A percentile compares a stretch with the other conserved stretches of the same genome.
Evolutionary conservation across 1,284 basidiomycete genomes (phyloP).

Genomic region (Fistulinella cinereoalba): DNA sequence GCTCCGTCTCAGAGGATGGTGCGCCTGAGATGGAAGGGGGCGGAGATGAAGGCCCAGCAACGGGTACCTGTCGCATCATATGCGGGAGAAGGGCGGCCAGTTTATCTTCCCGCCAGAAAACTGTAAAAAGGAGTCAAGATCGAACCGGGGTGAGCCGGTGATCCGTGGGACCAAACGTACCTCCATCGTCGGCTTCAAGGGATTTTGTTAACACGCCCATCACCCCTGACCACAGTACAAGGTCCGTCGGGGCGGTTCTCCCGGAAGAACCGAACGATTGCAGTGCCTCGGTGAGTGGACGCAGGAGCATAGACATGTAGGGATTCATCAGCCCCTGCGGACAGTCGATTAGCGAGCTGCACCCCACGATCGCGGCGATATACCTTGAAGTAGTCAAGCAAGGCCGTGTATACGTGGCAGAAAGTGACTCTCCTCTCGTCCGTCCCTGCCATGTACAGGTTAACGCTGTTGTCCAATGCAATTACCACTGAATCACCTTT

Average conservation of each 20-base stretch:
- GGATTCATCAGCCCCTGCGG: constrained; percentile 82
- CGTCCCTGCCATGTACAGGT: constrained; percentile 27
- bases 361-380: constrained; percentile 9
- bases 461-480: background rate
- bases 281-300: constrained; percentile 67
- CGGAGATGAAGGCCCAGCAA: constrained; percentile 7
- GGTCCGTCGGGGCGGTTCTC: constrained; percentile 25
- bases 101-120: constrained; percentile 86
- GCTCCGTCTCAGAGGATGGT: constrained; percentile 3
- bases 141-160: background rate
- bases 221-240: constrained; percentile 62
- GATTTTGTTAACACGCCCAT: constrained; percentile 68
- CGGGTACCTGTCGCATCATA: constrained; percentile 25
- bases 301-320: constrained; percentile 78
- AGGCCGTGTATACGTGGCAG: constrained; percentile 65
- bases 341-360: constrained; percentile 1
- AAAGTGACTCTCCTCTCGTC: constrained; percentile 62
- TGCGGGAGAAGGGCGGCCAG: constrained; percentile 44
- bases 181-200: constrained; percentile 77
- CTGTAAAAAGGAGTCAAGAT: constrained; percentile 37
- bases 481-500: too few species aligned
- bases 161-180: constrained; percentile 42
- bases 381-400: constrained; percentile 87
- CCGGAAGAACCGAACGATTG: constrained; percentile 40
- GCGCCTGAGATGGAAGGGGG: too few species aligned